These are phyloP conservation scores for Beauveria pseudobassiana DNA, from an alignment of 2,329 filamentous ascomycete genomes.

Conservation along the genomic window DNA sequence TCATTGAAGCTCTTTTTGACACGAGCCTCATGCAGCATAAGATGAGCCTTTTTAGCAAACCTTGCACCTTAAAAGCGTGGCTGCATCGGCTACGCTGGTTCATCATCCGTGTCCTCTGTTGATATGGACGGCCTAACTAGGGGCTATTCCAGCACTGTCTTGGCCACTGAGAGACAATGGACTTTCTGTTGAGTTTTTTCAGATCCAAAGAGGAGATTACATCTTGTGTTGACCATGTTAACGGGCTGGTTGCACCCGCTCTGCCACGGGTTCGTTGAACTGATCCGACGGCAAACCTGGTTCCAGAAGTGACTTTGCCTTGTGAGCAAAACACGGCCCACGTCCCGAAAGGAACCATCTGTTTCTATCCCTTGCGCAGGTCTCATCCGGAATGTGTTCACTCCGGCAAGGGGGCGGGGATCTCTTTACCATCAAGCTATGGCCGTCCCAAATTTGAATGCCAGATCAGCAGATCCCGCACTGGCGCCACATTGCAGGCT, in stretches of 20 bases:
- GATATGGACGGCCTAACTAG: neutral
- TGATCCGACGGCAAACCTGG: neutral
- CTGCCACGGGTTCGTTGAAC: neutral
- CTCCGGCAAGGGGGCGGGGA: neutral
- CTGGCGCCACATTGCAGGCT: neutral
- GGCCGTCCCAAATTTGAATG: neutral
- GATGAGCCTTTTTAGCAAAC: neutral
- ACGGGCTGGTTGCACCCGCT: neutral
- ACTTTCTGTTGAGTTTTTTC: neutral
- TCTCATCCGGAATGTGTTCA: neutral
- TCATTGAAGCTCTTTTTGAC: neutral
- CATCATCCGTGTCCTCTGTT: neutral
- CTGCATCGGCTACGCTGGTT: neutral
- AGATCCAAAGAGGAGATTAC: neutral
- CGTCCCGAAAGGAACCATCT: conserved; percentile 1
- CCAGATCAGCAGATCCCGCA: neutral
- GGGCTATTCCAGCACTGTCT: neutral
- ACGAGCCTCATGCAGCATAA: neutral
- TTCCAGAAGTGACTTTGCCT: neutral
- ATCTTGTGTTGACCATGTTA: neutral
- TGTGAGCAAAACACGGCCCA: neutral
- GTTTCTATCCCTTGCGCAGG: conserved; percentile 7
- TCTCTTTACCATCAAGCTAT: neutral
- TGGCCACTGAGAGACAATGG: neutral
- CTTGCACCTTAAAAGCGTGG: neutral